These are phyloP conservation scores for Huntiella moniliformis DNA, from an alignment of 2,329 filamentous ascomycete species.

Conservation along the genomic window DNA sequence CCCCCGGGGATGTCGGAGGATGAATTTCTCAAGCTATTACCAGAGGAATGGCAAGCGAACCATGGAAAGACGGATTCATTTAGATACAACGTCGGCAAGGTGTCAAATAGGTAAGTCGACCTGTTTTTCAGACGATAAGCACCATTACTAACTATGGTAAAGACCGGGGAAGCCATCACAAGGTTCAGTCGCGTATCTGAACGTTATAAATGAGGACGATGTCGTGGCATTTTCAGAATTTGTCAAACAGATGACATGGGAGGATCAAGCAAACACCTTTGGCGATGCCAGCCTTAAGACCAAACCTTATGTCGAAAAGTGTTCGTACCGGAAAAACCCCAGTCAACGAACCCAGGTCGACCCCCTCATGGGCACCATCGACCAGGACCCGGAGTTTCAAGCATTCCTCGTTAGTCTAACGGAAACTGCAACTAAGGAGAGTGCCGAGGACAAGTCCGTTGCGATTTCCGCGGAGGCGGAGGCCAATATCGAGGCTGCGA, in stretches of 20 bases:
- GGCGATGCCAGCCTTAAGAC: constrained; percentile 56
- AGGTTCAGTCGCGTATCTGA: constrained; percentile 65
- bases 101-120: constrained; percentile 35
- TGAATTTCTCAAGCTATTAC: constrained; percentile 56
- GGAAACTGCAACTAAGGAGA: constrained; percentile 30
- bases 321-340: constrained; percentile 68
- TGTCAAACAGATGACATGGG: constrained; percentile 52
- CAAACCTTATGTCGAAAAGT: constrained; percentile 63
- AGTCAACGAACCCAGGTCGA: constrained; percentile 58
- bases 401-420: constrained; percentile 64
- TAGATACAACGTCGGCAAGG: constrained; percentile 45
- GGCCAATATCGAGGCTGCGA: constrained; percentile 34
- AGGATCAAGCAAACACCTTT: constrained; percentile 63
- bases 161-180: constrained; percentile 72
- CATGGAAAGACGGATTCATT: constrained; percentile 73
- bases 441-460: constrained; percentile 23
- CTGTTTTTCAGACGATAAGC: neutral
- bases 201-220: constrained; percentile 53
- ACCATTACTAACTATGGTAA: constrained; percentile 5
- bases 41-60: constrained; percentile 65
- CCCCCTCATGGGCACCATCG: constrained; percentile 79
- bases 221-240: constrained; percentile 48
- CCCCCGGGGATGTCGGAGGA: constrained; percentile 66
- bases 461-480: constrained; percentile 24
- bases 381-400: constrained; percentile 92